Evolutionary conservation across 805 yeast species (phyloP).

Genomic region (Starmerella davenportii): DNA sequence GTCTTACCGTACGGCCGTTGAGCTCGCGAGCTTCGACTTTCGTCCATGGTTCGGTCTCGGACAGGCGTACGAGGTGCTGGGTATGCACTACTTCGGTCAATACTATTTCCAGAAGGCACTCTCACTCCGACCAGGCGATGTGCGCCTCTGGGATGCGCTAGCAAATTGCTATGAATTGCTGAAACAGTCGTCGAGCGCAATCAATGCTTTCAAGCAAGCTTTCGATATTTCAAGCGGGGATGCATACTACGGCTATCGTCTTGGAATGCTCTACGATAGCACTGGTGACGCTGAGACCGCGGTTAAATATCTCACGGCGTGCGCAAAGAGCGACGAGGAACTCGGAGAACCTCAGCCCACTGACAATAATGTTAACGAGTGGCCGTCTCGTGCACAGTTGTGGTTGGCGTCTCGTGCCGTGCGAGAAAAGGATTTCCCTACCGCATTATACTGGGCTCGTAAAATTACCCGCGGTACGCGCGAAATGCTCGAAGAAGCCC

Average conservation of each 20-base stretch:
- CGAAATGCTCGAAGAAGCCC: conserved; percentile 55
- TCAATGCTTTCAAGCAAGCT: conserved; percentile 69
- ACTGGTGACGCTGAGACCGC: conserved; percentile 37
- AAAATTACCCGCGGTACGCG: conserved; percentile 37
- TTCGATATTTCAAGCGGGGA: conserved; percentile 39
- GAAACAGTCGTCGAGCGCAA: conserved; percentile 49
- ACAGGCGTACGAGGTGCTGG: conserved; percentile 91
- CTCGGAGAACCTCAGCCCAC: neutral
- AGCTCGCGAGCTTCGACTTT: conserved; percentile 71
- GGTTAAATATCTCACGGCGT: conserved; percentile 42
- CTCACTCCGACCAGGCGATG: conserved; percentile 69
- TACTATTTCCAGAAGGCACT: conserved; percentile 88
- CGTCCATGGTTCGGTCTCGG: conserved; percentile 98
- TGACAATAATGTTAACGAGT: conserved; percentile 8
- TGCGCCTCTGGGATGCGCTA: conserved; percentile 91
- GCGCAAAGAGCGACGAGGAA: conserved; percentile 38
- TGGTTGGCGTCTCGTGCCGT: conserved; percentile 70
- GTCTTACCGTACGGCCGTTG: conserved; percentile 83
- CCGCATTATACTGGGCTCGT: conserved; percentile 56
- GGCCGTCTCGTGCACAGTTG: conserved; percentile 45
- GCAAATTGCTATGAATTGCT: conserved; percentile 78
- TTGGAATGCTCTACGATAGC: conserved; percentile 51
- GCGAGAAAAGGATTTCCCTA: conserved; percentile 37
- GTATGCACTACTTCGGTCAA: conserved; percentile 81
- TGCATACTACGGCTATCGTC: conserved; percentile 38